phyloP scores from a whole-genome alignment of 1,139 yeast genomes.

The Pneumocystis murina region DNA sequence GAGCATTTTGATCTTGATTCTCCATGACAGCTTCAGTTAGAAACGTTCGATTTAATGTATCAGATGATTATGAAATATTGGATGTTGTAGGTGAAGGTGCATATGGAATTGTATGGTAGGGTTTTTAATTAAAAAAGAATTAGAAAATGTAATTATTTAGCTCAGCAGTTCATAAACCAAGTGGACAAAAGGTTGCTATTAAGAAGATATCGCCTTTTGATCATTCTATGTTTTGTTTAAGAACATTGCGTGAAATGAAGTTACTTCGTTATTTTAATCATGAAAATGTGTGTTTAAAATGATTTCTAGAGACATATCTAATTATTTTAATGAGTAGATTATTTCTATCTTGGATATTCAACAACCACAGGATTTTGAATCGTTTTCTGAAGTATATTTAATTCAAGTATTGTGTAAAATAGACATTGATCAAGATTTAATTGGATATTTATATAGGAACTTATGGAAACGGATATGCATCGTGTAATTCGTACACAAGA shows the following conservation, averaged over 20 bases:
- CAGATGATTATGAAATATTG: slow-evolving; percentile 69
- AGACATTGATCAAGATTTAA: background rate
- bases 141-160: slow-evolving; percentile 1
- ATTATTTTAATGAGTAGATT: slow-evolving; percentile 25
- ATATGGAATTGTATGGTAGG: slow-evolving; percentile 72
- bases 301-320: too few species aligned
- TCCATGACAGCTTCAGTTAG: slow-evolving; percentile 18
- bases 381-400: slow-evolving; percentile 73
- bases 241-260: slow-evolving; percentile 83
- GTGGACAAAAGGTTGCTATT: slow-evolving; percentile 82
- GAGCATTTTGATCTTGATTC: too few species aligned
- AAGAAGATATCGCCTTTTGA: slow-evolving; percentile 91
- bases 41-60: slow-evolving; percentile 66
- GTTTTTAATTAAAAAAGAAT: background rate
- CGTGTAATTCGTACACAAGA: slow-evolving; percentile 76
- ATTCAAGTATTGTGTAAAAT: slow-evolving; percentile 35
- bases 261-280: slow-evolving; percentile 74
- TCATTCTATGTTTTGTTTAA: slow-evolving; percentile 74
- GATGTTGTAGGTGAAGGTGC: slow-evolving; percentile 97
- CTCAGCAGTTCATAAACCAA: slow-evolving; percentile 77
- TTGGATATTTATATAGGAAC: slow-evolving; percentile 30
- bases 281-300: slow-evolving; percentile 39
- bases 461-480: slow-evolving; percentile 92
- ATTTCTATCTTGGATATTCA: slow-evolving; percentile 83
- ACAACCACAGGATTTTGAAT: slow-evolving; percentile 60